Evolutionary conservation across 2,329 filamentous ascomycete genomes (phyloP), one percentile per base, ranked within the genome.

Genomic region (Orbilia quercus): DNA sequence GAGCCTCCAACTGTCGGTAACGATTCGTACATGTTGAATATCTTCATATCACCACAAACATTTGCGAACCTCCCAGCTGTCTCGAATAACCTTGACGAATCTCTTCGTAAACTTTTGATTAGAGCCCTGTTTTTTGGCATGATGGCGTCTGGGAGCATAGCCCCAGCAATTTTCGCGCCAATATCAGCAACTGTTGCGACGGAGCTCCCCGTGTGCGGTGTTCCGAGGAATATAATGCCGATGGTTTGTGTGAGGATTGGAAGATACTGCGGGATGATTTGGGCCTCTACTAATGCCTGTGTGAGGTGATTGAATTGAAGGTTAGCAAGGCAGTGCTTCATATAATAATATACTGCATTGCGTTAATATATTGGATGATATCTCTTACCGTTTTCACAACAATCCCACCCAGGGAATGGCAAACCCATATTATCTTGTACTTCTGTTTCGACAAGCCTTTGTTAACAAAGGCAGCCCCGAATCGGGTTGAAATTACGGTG

Each of bases 401-500:
- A 14, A 72, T 72, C n/a, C 67, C 67, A 20, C 67, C 67, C 9
- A 72, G 25, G 18, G 67, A 72, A 42, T 72, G 67, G 44, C 59
- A 72, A 5, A 72, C 53, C 67, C 67, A 72, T 72, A 72, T 65
- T 64, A 72, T 72, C 47, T 72, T 72, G 28, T 58, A 40, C 22
- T 59, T 47, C 67, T 72, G 36, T 25, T 23, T 31, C 14, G 11
- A 45, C 2, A 1, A 9, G 20, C 1, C 14, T 45, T 7, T 25
- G 12, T 31, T 14, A 50, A 6, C 12, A n/a, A n/a, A n/a, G n/a
- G n/a, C 14, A 47, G 44, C n/a, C 44, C 9, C n/a, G 44, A 23
- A n/a, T n/a, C n/a, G n/a, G n/a, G n/a, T n/a, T n/a, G n/a, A n/a
- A n/a, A n/a, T n/a, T n/a, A n/a, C n/a, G 22, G 9, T 16, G 47